phyloP scores from a whole-genome alignment of 2,329 filamentous ascomycete species.

The Penicillium sp. region DNA sequence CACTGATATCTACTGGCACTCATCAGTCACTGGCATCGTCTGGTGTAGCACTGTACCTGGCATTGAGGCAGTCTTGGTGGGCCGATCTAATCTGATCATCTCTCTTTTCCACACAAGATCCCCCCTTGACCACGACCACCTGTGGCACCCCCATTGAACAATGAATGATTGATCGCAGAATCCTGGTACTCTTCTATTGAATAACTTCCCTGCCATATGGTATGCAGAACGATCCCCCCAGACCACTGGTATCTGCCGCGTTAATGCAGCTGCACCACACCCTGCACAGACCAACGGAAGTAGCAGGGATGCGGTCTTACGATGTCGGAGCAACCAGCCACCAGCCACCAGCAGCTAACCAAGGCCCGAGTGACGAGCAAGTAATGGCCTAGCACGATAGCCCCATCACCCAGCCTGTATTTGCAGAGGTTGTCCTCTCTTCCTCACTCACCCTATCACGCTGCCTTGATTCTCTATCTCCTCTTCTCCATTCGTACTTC shows the following conservation, averaged over 20 bases:
- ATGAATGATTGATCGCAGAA: too few relatives aligned
- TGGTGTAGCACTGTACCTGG: too few relatives aligned
- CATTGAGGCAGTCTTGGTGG: not conserved
- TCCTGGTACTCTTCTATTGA: too few relatives aligned
- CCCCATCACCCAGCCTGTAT: not conserved
- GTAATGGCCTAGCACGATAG: not conserved
- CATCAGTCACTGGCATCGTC: too few relatives aligned
- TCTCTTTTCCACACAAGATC: not conserved
- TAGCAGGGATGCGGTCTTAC: conserved; percentile 19
- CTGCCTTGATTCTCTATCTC: conserved; percentile 7
- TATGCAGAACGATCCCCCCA: too few relatives aligned
- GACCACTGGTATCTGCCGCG: too few relatives aligned
- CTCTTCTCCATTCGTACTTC: conserved; percentile 5
- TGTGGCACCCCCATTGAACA: too few relatives aligned
- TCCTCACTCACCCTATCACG: conserved; percentile 10
- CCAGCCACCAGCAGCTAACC: not conserved
- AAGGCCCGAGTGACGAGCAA: conserved; percentile 9
- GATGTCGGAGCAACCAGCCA: conserved; percentile 11
- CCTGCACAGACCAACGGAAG: conserved; percentile 22
- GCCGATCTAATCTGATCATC: conserved; percentile 13
- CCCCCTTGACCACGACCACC: too few relatives aligned
- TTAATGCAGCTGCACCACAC: not conserved
- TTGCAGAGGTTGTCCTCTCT: not conserved
- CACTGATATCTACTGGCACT: too few relatives aligned
- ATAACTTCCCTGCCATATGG: too few relatives aligned